Conservation (phyloP, 2,329 filamentous ascomycete genomes). For the Neurospora crassa region DNA sequence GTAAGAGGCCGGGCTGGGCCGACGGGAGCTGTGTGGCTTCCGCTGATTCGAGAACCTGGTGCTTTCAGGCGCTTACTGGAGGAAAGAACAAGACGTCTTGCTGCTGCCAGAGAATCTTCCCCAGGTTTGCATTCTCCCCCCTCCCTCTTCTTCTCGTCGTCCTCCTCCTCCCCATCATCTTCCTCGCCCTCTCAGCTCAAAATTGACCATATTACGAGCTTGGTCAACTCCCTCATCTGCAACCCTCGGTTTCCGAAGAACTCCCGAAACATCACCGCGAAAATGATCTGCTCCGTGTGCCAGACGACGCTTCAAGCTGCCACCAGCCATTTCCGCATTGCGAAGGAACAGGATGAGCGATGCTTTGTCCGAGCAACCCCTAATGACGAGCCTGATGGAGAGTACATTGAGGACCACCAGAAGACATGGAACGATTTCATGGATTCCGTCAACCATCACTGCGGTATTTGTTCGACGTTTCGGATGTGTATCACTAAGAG, state of each 20-base stretch:
- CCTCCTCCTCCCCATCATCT: neutral
- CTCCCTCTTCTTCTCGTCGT: neutral
- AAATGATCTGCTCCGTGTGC: neutral
- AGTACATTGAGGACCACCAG: neutral
- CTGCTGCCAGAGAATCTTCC: neutral
- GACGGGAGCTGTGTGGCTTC: neutral
- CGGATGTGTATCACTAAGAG: rapidly evolving
- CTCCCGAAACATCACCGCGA: neutral
- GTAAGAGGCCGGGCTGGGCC: neutral
- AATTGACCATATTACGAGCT: no score
- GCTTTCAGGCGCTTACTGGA: neutral
- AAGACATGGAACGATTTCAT: rapidly evolving
- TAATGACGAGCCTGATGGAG: neutral
- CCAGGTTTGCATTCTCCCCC: neutral
- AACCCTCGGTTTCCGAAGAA: neutral
- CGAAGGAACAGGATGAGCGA: neutral
- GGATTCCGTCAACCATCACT: rapidly evolving
- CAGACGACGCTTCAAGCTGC: neutral
- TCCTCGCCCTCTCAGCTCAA: no score
- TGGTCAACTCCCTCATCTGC: no score
- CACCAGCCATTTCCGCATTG: neutral
- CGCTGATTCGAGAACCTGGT: neutral
- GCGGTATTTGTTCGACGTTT: neutral
- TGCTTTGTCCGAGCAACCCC: no score
- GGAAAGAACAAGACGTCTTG: neutral